Base-by-base conservation (phyloP, 306 rosid genomes). In the Vigna reflexopilosa region DNA sequence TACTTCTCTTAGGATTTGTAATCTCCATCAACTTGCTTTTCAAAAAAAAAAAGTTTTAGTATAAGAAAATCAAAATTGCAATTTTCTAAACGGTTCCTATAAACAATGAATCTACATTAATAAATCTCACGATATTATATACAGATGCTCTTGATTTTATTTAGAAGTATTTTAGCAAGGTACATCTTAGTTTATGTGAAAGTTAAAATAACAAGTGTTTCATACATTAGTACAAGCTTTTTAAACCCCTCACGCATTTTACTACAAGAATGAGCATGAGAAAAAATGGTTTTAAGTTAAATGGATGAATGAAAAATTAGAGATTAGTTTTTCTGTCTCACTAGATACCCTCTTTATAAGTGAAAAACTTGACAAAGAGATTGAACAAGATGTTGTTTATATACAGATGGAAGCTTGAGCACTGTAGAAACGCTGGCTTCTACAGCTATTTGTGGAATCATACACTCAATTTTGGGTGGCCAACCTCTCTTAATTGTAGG, bases 381-480 rank as follows among this genome's bases (percentile, higher is more conserved):
- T 84, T 77, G 63, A 68, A 67, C 45, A 30, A 22, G 75, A 40
- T 77, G 4, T 82, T 49, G 26, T 24, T 52, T 78, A 26, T 40
- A 15, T 73, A 47, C 40, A 94, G 98, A 88, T 87, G 95, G 97
- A 83, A 91, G 86, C 12, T 88, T 94, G 85, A 94, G 97, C 78
- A 82, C 97, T 1, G 97, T 94, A 57, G 98, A 94, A 73, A 89
- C 97, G 55, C 71, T 94, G 80, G 88, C 92, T 58, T 92, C 98
- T 40, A 94, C 98, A 17, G 97, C 98, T 2, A 79, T 94, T 7
- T 94, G 98, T 80, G 97, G 98, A 79, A 81, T 92, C 67, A 92
- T 94, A 67, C 98, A 94, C 76, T 88, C 98, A 44, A 77, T 94
- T 57, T 69, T 92, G 14, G 98, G 97, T 26, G 97, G 98, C 1